Evolutionary conservation across 2,329 filamentous ascomycete genomes (phyloP).

Genomic region (Eurotiales sp.): DNA sequence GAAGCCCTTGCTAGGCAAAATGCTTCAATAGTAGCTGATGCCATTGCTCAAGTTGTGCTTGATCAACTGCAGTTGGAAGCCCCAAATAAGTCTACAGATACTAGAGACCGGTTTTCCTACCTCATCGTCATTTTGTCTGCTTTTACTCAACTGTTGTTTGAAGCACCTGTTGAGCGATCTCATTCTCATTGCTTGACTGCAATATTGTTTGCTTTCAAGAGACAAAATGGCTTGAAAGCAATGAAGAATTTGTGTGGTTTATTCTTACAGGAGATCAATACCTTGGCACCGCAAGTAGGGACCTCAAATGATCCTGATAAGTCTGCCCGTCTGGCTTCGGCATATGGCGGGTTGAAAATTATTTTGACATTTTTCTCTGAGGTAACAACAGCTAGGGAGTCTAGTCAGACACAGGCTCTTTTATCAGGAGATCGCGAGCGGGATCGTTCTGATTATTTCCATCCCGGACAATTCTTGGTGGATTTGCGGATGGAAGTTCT

Average conservation of each 20-base stretch:
- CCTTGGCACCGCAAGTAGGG: conserved; percentile 42
- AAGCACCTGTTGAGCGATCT: conserved; percentile 53
- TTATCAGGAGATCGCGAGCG: conserved; percentile 52
- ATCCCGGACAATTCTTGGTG: conserved; percentile 72
- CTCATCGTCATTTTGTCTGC: conserved; percentile 78
- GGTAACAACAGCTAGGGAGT: conserved; percentile 74
- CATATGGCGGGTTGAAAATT: conserved; percentile 67
- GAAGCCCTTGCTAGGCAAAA: conserved; percentile 63
- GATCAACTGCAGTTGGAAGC: conserved; percentile 58
- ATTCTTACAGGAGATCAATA: conserved; percentile 60
- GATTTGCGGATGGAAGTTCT: conserved; percentile 79
- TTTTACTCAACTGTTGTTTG: conserved; percentile 73
- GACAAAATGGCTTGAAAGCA: conserved; percentile 68
- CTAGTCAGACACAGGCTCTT: conserved; percentile 58
- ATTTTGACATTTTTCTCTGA: conserved; percentile 78
- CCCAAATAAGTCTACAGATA: conserved; percentile 46
- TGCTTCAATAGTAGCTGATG: conserved; percentile 58
- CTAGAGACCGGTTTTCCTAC: conserved; percentile 67
- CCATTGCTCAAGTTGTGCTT: conserved; percentile 68
- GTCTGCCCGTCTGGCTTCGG: conserved; percentile 45
- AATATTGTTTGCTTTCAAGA: conserved; percentile 82
- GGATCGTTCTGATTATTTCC: conserved; percentile 58
- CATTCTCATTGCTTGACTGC: conserved; percentile 58
- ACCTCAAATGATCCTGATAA: conserved; percentile 38
- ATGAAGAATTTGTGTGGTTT: conserved; percentile 68